phyloP scores from a whole-genome alignment of 225 moss, liverwort and hornwort species.

The Thuidium tamariscinum region DNA sequence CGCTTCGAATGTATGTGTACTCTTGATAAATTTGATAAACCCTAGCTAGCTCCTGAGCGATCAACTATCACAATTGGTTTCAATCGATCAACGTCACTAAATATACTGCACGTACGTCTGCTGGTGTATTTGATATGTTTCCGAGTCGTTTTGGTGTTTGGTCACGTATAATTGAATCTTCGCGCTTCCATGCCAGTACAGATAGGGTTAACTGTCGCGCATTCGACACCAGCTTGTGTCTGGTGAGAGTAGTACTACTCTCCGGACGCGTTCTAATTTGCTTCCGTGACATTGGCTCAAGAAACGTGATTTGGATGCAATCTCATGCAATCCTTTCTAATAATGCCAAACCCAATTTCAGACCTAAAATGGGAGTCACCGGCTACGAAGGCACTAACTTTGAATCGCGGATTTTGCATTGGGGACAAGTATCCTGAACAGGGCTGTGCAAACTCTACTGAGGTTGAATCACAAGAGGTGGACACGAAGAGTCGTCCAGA shows the following conservation, averaged over 20 bases:
- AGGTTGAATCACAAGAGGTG: neutral
- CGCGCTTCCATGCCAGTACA: neutral
- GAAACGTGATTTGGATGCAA: neutral
- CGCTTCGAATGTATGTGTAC: neutral
- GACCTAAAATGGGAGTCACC: neutral
- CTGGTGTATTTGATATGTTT: no score
- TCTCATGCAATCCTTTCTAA: neutral
- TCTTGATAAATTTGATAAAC: neutral
- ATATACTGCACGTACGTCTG: neutral
- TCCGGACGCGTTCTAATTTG: neutral
- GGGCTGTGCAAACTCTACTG: neutral
- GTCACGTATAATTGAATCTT: neutral
- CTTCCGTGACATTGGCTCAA: neutral
- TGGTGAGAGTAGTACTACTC: neutral
- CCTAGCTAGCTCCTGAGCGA: neutral
- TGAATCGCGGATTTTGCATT: neutral
- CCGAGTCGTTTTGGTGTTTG: neutral
- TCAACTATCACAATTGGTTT: neutral
- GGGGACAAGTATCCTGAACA: neutral
- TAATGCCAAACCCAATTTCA: neutral
- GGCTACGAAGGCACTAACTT: neutral
- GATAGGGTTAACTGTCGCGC: neutral
- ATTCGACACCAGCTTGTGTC: neutral
- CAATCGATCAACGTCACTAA: neutral
- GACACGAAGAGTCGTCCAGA: neutral